Conservation (phyloP, 2,329 filamentous ascomycete species). For the Grosmannia serpens region DNA sequence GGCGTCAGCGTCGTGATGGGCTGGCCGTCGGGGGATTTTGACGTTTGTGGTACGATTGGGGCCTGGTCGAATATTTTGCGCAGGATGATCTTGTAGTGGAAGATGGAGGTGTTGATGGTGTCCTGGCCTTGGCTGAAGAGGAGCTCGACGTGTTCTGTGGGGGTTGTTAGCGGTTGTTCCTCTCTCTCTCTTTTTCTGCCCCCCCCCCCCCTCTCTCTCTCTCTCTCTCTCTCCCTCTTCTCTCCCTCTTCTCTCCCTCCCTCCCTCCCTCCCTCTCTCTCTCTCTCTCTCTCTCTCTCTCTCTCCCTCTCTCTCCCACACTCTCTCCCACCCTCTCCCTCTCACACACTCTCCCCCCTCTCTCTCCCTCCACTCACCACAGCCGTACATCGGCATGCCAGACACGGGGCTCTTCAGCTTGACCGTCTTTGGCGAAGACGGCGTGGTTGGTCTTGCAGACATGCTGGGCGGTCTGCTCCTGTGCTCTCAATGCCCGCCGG, state of each 20-base stretch:
- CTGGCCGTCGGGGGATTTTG: slow-evolving; percentile 43
- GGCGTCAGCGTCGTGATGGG: slow-evolving; percentile 51
- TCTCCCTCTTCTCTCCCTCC: neutral
- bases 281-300: too few species aligned
- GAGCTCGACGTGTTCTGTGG: slow-evolving; percentile 57
- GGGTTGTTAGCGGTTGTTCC: neutral
- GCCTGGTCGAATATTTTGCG: slow-evolving; percentile 58
- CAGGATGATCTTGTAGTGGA: slow-evolving; percentile 61
- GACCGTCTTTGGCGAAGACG: slow-evolving; percentile 42
- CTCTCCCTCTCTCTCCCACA: neutral
- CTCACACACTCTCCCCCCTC: too few species aligned
- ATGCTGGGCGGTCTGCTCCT: slow-evolving; percentile 19
- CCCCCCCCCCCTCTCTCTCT: neutral
- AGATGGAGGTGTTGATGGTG: slow-evolving; percentile 55
- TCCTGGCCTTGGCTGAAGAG: slow-evolving; percentile 52
- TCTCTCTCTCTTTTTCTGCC: neutral
- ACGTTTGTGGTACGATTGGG: slow-evolving; percentile 54
- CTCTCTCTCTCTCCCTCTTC: neutral
- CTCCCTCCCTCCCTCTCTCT: too few species aligned
- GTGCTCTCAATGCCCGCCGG: neutral
- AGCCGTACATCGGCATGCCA: slow-evolving; percentile 51
- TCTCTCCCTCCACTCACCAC: slow-evolving; percentile 34
- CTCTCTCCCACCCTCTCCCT: too few species aligned
- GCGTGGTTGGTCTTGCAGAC: slow-evolving; percentile 36
- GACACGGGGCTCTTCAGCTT: slow-evolving; percentile 48